phyloP scores from a whole-genome alignment of 148 eudicot genomes.

The Heliosperma pusillum region DNA sequence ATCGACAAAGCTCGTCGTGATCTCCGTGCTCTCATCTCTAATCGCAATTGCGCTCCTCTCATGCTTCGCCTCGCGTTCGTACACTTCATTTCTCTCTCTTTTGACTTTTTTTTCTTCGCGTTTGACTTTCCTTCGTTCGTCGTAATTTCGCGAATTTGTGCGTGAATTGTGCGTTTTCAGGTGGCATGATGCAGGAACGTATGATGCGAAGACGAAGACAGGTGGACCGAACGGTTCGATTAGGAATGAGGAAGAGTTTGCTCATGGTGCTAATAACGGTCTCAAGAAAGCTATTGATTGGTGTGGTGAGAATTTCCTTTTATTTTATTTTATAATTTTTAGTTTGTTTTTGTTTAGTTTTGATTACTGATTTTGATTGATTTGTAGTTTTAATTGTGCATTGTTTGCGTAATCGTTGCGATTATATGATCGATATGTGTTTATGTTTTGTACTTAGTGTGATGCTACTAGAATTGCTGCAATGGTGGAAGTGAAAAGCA shows the following conservation, averaged over 20 bases:
- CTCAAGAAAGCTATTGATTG: constrained; percentile 84
- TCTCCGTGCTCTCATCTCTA: constrained; percentile 86
- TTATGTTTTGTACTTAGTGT: no score
- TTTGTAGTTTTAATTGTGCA: background rate
- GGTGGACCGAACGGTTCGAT: constrained; percentile 97
- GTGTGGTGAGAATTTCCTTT: constrained; percentile 51
- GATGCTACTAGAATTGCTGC: no score
- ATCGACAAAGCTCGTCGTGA: constrained; percentile 91
- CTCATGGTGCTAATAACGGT: constrained; percentile 77
- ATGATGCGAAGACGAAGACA: constrained; percentile 77
- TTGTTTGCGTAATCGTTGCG: background rate
- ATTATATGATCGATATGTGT: background rate
- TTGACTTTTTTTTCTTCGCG: background rate
- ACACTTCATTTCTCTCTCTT: constrained; percentile 15
- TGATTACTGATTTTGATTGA: background rate
- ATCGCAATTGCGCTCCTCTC: constrained; percentile 87
- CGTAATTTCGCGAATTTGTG: background rate
- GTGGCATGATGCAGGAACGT: constrained; percentile 99
- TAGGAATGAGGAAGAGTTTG: constrained; percentile 66
- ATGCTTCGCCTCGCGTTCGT: constrained; percentile 94
- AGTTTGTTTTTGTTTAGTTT: background rate
- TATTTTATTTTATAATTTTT: no score
- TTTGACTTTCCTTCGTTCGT: background rate
- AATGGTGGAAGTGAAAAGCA: no score
- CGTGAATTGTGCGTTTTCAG: constrained; percentile 28